phyloP scores from a whole-genome alignment of 2,329 filamentous ascomycete species.

The Colletotrichum phormii region DNA sequence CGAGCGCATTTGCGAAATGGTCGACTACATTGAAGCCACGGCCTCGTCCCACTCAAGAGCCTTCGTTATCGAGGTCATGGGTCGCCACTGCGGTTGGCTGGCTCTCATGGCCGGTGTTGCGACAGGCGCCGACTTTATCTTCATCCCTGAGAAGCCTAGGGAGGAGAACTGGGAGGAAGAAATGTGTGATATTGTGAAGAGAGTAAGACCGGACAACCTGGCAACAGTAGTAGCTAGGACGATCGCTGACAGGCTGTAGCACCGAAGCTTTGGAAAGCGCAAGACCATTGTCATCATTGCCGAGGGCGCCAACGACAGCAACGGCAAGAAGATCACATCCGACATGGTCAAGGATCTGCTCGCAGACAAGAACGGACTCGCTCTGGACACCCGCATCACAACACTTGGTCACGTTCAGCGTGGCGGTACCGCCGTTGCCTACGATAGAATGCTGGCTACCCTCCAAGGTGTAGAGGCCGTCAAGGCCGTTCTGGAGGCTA shows the following conservation, averaged over 20 bases:
- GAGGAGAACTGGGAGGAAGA: conserved; percentile 88
- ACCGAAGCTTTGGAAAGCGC: conserved; percentile 89
- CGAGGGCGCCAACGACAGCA: conserved; percentile 88
- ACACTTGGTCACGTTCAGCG: conserved; percentile 97
- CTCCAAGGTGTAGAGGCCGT: conserved; percentile 95
- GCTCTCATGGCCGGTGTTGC: conserved; percentile 96
- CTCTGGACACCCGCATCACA: conserved; percentile 92
- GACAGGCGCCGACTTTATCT: conserved; percentile 95
- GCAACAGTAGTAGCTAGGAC: not conserved
- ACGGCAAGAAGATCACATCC: conserved; percentile 86
- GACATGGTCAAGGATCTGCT: conserved; percentile 88
- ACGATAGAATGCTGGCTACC: conserved; percentile 93
- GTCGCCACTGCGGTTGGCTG: conserved; percentile 96
- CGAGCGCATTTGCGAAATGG: conserved; percentile 91
- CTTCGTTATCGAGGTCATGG: conserved; percentile 99
- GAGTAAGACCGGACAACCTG: conserved; percentile 58
- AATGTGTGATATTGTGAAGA: conserved; percentile 83
- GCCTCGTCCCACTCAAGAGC: conserved; percentile 94
- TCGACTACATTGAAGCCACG: conserved; percentile 97
- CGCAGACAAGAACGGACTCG: conserved; percentile 79
- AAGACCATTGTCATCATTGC: conserved; percentile 99
- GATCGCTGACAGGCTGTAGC: conserved; percentile 60
- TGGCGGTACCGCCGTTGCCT: conserved; percentile 91
- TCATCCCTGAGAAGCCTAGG: conserved; percentile 94
- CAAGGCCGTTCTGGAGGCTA: conserved; percentile 89